Base-by-base conservation (phyloP, 768 basidiomycete genomes). In the Suillus brevipes region DNA sequence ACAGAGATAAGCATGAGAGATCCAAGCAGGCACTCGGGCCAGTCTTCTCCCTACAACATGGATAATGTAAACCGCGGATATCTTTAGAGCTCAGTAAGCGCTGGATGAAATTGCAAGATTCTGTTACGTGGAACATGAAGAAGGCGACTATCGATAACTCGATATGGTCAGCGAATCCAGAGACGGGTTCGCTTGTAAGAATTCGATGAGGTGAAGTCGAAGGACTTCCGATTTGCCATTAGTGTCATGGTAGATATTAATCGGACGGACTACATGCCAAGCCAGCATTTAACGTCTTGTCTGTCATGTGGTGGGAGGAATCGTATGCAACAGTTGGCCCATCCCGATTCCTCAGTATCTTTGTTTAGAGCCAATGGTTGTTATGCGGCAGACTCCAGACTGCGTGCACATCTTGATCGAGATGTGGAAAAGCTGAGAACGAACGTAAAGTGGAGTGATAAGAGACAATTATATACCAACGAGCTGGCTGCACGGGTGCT, bases 1-100 rank as follows among this genome's bases (percentile, higher is more conserved):
- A 31, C 23, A 52, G 6, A 66, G 65, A 67, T 66, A 67, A 66
- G 67, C 65, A 66, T 67, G 65, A 63, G 67, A 66, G 65, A 53
- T 60, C 47, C 38, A 50, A 57, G 23, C 31, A 53, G 52, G 58
- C 8, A 59, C 58, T 16, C 28, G 58, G 58, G 18, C 13, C 6
- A 42, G 25, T 28, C 25, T 59, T 59, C 38, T 59, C 25, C 38
- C 25, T 40, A 4, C 28, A 42, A 13, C 13, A 50, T 25, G 49
- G 13, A 36, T 16, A 42, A 59, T 12, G 3, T 25, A 59, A 6
- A 20, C 40, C 57, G 28, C 23, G 64, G 40, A 66, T 66, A 67
- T 67, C 61, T 66, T 66, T 53, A 57, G 64, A 60, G 38, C n/a
- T 38, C 13, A 55, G 38, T 12, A 63, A 61, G 62, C 62, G 62